Conservation (phyloP, 306 rosid genomes). For the Biancaea sappan region DNA sequence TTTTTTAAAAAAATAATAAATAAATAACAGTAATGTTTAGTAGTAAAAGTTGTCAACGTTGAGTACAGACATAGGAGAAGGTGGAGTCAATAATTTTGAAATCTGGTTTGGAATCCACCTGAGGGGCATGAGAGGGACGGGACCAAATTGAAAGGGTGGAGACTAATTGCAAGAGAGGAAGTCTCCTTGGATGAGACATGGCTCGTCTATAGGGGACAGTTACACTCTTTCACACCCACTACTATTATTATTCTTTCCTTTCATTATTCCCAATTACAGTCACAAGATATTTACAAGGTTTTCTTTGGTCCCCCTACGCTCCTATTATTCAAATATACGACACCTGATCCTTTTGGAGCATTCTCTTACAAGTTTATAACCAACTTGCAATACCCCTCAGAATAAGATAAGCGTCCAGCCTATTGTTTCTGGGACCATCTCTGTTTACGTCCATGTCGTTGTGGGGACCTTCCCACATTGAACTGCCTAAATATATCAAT, state of each 20-base stretch:
- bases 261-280: conserved; percentile 29
- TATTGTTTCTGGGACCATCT: conserved; percentile 45
- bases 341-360: conserved; percentile 34
- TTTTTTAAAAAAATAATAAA: too few species aligned
- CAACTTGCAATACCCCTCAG: conserved; percentile 31
- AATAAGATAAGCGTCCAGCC: conserved; percentile 31
- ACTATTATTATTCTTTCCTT: conserved; percentile 33
- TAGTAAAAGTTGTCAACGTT: too few species aligned
- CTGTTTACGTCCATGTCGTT: conserved; percentile 23
- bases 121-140: conserved; percentile 26
- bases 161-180: conserved; percentile 2
- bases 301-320: conserved; percentile 37
- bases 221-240: background rate
- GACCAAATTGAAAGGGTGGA: conserved; percentile 25
- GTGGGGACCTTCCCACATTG: conserved; percentile 24
- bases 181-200: conserved; percentile 77
- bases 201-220: conserved; percentile 51
- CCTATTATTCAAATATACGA: conserved; percentile 40
- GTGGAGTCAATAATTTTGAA: too few species aligned
- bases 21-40: too few species aligned
- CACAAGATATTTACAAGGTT: conserved; percentile 37
- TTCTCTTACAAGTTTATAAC: conserved; percentile 24
- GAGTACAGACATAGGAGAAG: too few species aligned
- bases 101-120: too few species aligned
- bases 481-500: background rate